Base-by-base conservation (phyloP, 1,284 basidiomycete species). In the Puccinia polysora region DNA sequence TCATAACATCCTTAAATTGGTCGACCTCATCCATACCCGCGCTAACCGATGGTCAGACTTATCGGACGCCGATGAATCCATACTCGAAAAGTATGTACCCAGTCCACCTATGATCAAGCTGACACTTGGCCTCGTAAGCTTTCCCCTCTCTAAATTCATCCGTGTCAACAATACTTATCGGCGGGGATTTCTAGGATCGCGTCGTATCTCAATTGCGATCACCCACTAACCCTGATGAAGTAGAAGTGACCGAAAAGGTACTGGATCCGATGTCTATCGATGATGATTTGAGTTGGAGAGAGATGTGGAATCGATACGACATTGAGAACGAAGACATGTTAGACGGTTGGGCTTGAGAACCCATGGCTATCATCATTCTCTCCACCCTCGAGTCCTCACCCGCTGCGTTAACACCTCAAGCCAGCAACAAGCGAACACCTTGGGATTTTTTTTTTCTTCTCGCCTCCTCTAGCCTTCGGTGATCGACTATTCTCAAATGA, bases 71-170 rank as follows among this genome's bases (percentile, higher is more conserved):
- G 14, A 45, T 20, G 18, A 50, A 20, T 7, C 15, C 1, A 6
- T 53, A 38, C 47, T 70, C 34, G 68, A 70, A 30, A 23, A 52
- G 2, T 70, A 70, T 62, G 45, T 49, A 4, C 56, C 58, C 18
- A 62, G 58, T 32, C 58, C 58, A 7, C 68, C 68, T 25, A 70
- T 70, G 68, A 70, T 70, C 28, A 70, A 62, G 32, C 58, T 70
- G n/a, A 70, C 68, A 2, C 56, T 70, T 0, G 68, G 68, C 32
- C 38, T 70, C 10, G 68, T 70, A 23, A 70, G 58, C 62, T 50
- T 70, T 25, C 62, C 28, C 1, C 2, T 25, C 30, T 38, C 34
- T 32, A 1, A 1, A 6, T 36, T 56, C n/a, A 28, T 47, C 28
- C n/a, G n/a, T 40, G 40, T 43, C 7, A 43, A 43, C 40, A 43